Conservation (phyloP, 192 early-diverging fungal species). For the Gryganskiella cystojenkinii region DNA sequence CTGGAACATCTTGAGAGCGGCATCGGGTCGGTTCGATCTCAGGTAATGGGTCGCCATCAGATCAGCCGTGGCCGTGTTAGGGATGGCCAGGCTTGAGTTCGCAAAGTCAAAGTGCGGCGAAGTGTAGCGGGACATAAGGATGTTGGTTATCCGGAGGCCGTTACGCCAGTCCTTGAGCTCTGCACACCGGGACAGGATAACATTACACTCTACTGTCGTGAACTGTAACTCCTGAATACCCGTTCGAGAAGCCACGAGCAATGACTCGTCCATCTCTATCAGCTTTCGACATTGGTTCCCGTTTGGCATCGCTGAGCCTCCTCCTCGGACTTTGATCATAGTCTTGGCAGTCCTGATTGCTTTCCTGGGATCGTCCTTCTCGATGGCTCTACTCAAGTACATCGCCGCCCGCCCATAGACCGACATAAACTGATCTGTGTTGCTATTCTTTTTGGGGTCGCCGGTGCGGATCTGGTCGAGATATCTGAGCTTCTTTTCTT, state of each 20-base stretch:
- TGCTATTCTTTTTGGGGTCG: not conserved
- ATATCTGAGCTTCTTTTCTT: too few species aligned
- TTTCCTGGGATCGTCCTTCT: not conserved
- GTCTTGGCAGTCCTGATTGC: constrained; percentile 22
- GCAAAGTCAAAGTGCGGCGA: constrained; percentile 20
- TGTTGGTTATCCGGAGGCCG: constrained; percentile 11
- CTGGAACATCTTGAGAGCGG: not conserved
- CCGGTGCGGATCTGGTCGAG: not conserved
- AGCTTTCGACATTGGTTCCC: constrained; percentile 9
- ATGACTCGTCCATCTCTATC: constrained; percentile 3
- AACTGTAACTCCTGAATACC: not conserved
- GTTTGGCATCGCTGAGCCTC: constrained; percentile 15
- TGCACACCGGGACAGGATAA: constrained; percentile 15
- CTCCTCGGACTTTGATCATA: not conserved
- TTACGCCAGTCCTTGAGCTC: constrained; percentile 16
- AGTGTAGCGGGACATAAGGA: constrained; percentile 17
- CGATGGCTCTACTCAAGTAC: not conserved
- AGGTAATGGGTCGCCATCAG: constrained; percentile 9
- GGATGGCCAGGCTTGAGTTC: not conserved
- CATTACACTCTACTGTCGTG: constrained; percentile 23
- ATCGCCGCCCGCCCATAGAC: not conserved
- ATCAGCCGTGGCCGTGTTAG: constrained; percentile 27
- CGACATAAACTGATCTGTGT: not conserved
- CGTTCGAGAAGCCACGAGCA: not conserved
- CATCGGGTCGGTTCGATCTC: not conserved